phyloP scores from a whole-genome alignment of 257 asterid genomes.

The Plectranthus barbatus region DNA sequence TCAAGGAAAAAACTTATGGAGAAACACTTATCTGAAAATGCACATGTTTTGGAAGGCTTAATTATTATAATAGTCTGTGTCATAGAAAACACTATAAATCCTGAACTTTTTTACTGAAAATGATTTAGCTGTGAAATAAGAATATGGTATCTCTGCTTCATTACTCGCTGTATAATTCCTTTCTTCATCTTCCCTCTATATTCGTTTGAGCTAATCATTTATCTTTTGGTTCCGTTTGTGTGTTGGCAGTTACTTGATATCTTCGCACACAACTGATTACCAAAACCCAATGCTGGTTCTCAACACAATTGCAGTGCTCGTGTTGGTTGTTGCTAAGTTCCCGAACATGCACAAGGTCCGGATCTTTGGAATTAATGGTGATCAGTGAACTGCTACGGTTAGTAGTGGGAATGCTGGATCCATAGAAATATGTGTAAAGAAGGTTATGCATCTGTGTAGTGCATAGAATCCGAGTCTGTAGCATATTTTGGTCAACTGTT shows the following conservation, averaged over 20 bases:
- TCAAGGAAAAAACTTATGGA: not conserved
- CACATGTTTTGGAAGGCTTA: not conserved
- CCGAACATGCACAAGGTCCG: conserved; percentile 93
- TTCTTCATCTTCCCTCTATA: not conserved
- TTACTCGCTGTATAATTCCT: not conserved
- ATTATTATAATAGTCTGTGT: not conserved
- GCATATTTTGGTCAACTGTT: conserved; percentile 22
- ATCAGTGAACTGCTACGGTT: conserved; percentile 32
- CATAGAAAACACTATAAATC: not conserved
- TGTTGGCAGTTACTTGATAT: conserved; percentile 66
- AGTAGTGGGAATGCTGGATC: conserved; percentile 4
- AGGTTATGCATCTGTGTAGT: conserved; percentile 16
- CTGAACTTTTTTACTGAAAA: not conserved
- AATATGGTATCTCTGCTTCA: too few relatives aligned
- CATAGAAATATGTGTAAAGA: conserved; percentile 19
- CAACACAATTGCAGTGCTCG: conserved; percentile 66
- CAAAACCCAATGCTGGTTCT: conserved; percentile 72
- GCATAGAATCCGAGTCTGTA: conserved; percentile 42
- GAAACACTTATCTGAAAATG: not conserved
- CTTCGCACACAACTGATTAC: conserved; percentile 84
- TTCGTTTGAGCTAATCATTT: not conserved
- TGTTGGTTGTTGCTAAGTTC: conserved; percentile 75
- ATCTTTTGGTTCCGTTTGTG: not conserved
- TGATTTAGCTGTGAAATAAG: not conserved
- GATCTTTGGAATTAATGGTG: conserved; percentile 76